These are phyloP conservation scores for Rhodamnia argentea DNA, from an alignment of 345 rosid genomes.

Conservation along the genomic window DNA sequence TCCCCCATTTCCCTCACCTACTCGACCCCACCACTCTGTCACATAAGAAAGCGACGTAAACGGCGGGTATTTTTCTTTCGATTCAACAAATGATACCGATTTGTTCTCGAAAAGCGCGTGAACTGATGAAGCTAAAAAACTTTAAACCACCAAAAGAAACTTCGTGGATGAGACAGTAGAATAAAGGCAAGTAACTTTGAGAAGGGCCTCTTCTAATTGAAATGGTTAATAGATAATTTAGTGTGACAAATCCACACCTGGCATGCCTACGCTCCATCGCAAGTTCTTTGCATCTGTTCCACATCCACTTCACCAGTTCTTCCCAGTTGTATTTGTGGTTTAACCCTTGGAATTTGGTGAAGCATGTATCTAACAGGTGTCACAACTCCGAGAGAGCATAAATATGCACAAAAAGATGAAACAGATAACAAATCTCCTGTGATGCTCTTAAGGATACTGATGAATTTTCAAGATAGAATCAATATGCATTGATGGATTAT, in stretches of 20 bases:
- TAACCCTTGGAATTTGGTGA: neutral
- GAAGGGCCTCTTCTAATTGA: neutral
- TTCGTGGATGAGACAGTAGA: neutral
- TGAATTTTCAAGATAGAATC: constrained; percentile 23
- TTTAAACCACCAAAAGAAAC: neutral
- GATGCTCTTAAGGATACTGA: constrained; percentile 4
- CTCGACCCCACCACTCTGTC: neutral
- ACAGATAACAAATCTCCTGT: neutral
- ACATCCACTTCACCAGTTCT: neutral
- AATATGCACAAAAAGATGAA: neutral
- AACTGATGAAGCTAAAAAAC: neutral
- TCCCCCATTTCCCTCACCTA: neutral
- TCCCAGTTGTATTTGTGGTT: neutral
- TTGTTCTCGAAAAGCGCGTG: neutral
- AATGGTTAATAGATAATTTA: neutral
- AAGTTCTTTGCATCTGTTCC: neutral
- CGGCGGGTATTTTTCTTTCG: neutral
- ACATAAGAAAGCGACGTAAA: neutral
- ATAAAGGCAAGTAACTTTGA: neutral
- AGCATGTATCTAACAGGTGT: neutral
- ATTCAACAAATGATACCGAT: neutral
- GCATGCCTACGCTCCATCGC: neutral
- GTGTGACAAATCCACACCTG: neutral
- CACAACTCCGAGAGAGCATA: neutral
- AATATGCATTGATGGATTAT: constrained; percentile 26